phyloP scores from a whole-genome alignment of 1,139 yeast genomes.

The Magnusiomyces suaveolens region DNA sequence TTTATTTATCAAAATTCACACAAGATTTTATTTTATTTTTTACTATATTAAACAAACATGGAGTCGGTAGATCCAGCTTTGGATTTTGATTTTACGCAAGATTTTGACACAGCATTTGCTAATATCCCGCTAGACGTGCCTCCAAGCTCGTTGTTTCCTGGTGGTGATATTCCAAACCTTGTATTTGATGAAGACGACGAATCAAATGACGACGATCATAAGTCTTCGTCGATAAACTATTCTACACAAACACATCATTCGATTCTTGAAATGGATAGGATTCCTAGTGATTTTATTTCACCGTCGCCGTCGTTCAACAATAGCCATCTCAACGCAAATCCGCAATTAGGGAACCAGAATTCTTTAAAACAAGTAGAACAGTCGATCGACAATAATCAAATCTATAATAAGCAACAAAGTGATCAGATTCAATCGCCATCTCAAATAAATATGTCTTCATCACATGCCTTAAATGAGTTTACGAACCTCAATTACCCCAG shows the following conservation, averaged over 20 bases:
- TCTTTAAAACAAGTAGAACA: neutral
- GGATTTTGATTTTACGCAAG: slow-evolving; percentile 15
- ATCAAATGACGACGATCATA: neutral
- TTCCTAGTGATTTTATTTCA: neutral
- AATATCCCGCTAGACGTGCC: slow-evolving; percentile 14
- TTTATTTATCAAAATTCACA: neutral
- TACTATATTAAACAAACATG: neutral
- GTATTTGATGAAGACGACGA: neutral
- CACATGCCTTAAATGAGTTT: neutral
- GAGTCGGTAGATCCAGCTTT: neutral
- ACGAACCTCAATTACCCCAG: neutral
- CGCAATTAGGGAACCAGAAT: neutral
- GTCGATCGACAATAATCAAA: neutral
- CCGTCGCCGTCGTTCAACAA: too few relatives aligned
- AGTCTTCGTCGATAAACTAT: too few relatives aligned
- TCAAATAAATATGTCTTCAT: too few relatives aligned
- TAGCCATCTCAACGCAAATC: neutral
- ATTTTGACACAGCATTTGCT: slow-evolving; percentile 15
- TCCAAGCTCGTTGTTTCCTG: neutral
- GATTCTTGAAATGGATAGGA: neutral
- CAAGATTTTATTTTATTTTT: too few relatives aligned
- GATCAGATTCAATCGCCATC: neutral
- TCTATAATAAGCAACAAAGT: too few relatives aligned
- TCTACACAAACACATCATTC: too few relatives aligned
- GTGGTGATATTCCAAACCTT: neutral